Conservation (phyloP, 2,329 filamentous ascomycete species). For the Metarhizium brunneum region DNA sequence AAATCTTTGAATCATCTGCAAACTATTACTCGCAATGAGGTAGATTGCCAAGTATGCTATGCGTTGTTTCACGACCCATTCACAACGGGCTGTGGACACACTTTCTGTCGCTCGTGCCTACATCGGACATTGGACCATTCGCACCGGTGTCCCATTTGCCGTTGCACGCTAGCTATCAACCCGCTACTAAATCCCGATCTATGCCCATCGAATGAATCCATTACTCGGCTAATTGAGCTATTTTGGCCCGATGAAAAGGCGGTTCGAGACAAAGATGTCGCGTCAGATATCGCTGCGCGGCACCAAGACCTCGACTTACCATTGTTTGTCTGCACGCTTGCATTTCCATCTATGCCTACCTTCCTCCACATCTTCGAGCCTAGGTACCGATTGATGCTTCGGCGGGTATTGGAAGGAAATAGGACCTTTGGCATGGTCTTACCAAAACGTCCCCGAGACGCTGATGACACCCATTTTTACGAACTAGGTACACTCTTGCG, state of each 20-base stretch:
- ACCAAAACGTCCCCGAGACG: slow-evolving; percentile 43
- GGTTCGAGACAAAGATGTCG: slow-evolving; percentile 44
- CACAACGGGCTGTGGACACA: slow-evolving; percentile 82
- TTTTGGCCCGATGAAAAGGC: slow-evolving; percentile 62
- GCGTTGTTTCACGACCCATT: slow-evolving; percentile 70
- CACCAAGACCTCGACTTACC: slow-evolving; percentile 53
- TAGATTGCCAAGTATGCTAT: slow-evolving; percentile 88
- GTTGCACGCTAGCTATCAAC: slow-evolving; percentile 49
- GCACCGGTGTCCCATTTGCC: slow-evolving; percentile 71
- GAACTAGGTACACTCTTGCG: slow-evolving; percentile 71
- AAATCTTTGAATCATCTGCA: slow-evolving; percentile 44
- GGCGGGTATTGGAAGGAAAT: slow-evolving; percentile 63
- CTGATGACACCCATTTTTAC: slow-evolving; percentile 41
- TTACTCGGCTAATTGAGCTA: slow-evolving; percentile 53
- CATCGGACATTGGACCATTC: slow-evolving; percentile 69
- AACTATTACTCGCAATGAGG: slow-evolving; percentile 54
- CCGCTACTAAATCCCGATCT: slow-evolving; percentile 29
- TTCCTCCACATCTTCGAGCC: slow-evolving; percentile 90
- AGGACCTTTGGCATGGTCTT: slow-evolving; percentile 80
- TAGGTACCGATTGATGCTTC: slow-evolving; percentile 84
- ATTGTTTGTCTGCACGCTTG: slow-evolving; percentile 73
- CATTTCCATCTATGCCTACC: slow-evolving; percentile 75
- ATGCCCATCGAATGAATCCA: slow-evolving; percentile 49
- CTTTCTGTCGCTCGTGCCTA: slow-evolving; percentile 75
- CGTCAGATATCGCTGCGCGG: slow-evolving; percentile 46